Evolutionary conservation across 1,284 basidiomycete genomes (phyloP).

Genomic region (Veloporphyrellus conicus): DNA sequence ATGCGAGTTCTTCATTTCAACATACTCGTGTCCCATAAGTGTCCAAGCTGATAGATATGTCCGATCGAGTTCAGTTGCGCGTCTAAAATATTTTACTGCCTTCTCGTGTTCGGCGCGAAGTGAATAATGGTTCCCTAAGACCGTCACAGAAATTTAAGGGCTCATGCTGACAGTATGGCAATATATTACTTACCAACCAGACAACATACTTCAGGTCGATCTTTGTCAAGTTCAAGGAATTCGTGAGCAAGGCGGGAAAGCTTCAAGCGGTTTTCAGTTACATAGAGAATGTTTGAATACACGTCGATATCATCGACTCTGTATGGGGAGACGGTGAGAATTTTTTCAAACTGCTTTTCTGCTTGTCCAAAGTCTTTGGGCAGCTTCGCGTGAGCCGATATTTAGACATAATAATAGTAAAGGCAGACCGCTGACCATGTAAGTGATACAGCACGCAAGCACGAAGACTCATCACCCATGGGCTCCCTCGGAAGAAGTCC

Average conservation of each 20-base stretch:
- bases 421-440: slow-evolving; percentile 56
- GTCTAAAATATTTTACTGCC: slow-evolving; percentile 91
- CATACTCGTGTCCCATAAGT: slow-evolving; percentile 98
- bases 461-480: slow-evolving; percentile 82
- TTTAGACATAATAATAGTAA: background rate
- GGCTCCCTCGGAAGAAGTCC: slow-evolving; percentile 76
- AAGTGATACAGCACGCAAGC: slow-evolving; percentile 88
- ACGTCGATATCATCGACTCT: slow-evolving; percentile 95
- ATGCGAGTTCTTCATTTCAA: slow-evolving; percentile 98
- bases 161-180: background rate
- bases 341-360: slow-evolving; percentile 77
- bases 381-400: slow-evolving; percentile 7
- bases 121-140: slow-evolving; percentile 91
- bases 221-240: slow-evolving; percentile 82
- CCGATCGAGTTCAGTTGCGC: slow-evolving; percentile 90
- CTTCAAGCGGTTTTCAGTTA: slow-evolving; percentile 85
- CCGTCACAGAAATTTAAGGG: background rate
- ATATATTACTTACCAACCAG: slow-evolving; percentile 68
- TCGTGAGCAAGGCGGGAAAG: slow-evolving; percentile 90
- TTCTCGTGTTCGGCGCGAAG: slow-evolving; percentile 91
- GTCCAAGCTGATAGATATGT: slow-evolving; percentile 98
- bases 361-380: slow-evolving; percentile 78
- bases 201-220: slow-evolving; percentile 92
- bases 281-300: slow-evolving; percentile 96
- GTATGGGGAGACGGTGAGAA: slow-evolving; percentile 79